Evolutionary conservation across 2,329 filamentous ascomycete species (phyloP).

Genomic region (Aspergillus felis): DNA sequence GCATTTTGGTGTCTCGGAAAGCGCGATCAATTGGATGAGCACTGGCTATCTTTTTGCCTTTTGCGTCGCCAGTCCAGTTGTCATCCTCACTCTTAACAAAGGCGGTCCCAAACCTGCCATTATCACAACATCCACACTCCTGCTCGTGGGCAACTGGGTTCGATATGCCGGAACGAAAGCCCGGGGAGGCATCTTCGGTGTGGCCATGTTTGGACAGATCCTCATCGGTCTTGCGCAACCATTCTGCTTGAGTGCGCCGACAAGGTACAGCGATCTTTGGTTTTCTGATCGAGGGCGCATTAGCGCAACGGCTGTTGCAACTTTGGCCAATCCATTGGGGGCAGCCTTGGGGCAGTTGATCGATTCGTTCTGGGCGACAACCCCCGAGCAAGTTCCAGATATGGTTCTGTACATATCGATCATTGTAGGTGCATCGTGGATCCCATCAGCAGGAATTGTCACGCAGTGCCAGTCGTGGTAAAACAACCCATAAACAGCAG

Average conservation of each 20-base stretch:
- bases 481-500: background rate
- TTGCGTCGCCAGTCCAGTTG: constrained; percentile 65
- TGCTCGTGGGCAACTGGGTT: constrained; percentile 86
- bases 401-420: constrained; percentile 84
- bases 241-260: constrained; percentile 84
- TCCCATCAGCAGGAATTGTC: background rate
- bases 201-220: constrained; percentile 88
- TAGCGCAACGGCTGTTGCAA: constrained; percentile 79
- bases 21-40: constrained; percentile 86
- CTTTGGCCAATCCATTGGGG: constrained; percentile 83
- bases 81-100: constrained; percentile 73
- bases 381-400: constrained; percentile 63
- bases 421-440: constrained; percentile 57
- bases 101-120: constrained; percentile 75
- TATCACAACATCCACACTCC: constrained; percentile 65
- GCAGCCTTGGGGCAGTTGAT: constrained; percentile 85
- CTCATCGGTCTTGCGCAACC: constrained; percentile 85
- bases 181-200: constrained; percentile 62
- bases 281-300: constrained; percentile 82
- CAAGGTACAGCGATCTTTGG: constrained; percentile 90
- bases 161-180: constrained; percentile 68
- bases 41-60: constrained; percentile 86
- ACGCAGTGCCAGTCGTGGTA: background rate
- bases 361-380: constrained; percentile 69
- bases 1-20: constrained; percentile 73